Evolutionary conservation across 1,284 basidiomycete species (phyloP), one percentile per base, ranked within the genome.

Genomic region (Melanopsichium pennsylvanicum): DNA sequence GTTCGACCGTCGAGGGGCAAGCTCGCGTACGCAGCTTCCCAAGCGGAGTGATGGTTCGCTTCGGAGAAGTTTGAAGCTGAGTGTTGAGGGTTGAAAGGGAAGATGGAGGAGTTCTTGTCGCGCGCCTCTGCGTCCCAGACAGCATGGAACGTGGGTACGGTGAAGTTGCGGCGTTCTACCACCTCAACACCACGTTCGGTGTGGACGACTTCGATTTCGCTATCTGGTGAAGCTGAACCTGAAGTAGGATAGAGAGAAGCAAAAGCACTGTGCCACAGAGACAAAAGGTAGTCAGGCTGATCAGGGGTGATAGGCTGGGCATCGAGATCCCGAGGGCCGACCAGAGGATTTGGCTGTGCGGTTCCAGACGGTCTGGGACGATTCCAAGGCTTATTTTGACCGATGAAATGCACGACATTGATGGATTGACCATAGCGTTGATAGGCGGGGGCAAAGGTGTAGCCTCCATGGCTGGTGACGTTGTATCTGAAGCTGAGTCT

Each of bases 391-490:
- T 98, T 98, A 81, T 90, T 87, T 15, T 87, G 85, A 4, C 95
- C 95, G 72, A 97, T 97, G 77, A 97, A 97, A 82, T 98, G 95
- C 45, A 97, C 88, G 46, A 89, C 88, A 52, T 88, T 89, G 82
- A 97, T 95, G 69, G 89, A 86, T 43, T 89, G 87, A 10, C 93
- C 93, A 79, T 91, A 97, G 35, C 93, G 90, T 78, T 89, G 89
- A 82, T 96, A 97, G 7, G 95, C 95, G 47, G 95, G 95, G 4
- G 92, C 92, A 83, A 96, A 97, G 38, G 92, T 95, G 84, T 98
- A 98, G 47, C 90, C 92, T 47, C 93, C 92, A n/a, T 92, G 93
- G 10, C 94, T 94, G 2, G 95, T 97, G 8, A 93, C 95, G 81
- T 98, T 98, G 84, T 96, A 98, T 1, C 83, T 81, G 69, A 77